phyloP scores from a whole-genome alignment of 371 early-diverging fungal species.

The Actinomortierella ambigua region DNA sequence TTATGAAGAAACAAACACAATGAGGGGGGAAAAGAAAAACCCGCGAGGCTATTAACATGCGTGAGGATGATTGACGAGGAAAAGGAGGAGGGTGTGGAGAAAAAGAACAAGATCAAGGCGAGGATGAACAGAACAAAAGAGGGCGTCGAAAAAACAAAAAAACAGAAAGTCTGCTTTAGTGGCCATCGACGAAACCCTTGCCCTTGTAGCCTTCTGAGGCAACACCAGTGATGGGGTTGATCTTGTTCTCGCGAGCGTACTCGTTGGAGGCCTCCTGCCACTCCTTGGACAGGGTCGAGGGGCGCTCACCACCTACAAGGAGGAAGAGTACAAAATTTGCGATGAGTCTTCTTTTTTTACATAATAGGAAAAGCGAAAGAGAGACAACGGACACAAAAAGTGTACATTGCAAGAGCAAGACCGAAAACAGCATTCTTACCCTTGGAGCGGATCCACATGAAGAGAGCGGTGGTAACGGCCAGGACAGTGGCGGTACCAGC shows the following conservation, averaged over 20 bases:
- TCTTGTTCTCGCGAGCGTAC: slow-evolving; percentile 80
- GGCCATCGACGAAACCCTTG: slow-evolving; percentile 63
- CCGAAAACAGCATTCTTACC: slow-evolving; percentile 74
- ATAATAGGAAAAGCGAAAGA: not conserved
- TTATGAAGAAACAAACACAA: not conserved
- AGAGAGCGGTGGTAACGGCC: slow-evolving; percentile 63
- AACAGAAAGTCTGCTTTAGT: slow-evolving; percentile 3
- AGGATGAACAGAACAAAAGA: not conserved
- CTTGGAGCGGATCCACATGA: slow-evolving; percentile 65
- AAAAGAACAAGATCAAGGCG: no score
- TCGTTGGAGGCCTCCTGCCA: slow-evolving; percentile 93
- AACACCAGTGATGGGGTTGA: slow-evolving; percentile 90
- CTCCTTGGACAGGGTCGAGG: slow-evolving; percentile 84
- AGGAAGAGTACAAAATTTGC: slow-evolving; percentile 4
- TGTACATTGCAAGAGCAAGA: slow-evolving; percentile 6
- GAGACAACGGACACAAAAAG: not conserved
- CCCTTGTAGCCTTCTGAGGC: slow-evolving; percentile 88
- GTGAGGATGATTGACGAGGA: no score
- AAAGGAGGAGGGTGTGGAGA: not conserved
- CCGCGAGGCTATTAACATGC: not conserved
- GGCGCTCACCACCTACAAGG: slow-evolving; percentile 62
- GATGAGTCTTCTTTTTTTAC: not conserved
- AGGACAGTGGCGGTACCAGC: slow-evolving; percentile 71
- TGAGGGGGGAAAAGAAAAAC: not conserved
- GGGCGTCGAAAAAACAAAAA: not conserved